Evolutionary conservation across 306 rosid species (phyloP).

Genomic region (Spatholobus suberectus): DNA sequence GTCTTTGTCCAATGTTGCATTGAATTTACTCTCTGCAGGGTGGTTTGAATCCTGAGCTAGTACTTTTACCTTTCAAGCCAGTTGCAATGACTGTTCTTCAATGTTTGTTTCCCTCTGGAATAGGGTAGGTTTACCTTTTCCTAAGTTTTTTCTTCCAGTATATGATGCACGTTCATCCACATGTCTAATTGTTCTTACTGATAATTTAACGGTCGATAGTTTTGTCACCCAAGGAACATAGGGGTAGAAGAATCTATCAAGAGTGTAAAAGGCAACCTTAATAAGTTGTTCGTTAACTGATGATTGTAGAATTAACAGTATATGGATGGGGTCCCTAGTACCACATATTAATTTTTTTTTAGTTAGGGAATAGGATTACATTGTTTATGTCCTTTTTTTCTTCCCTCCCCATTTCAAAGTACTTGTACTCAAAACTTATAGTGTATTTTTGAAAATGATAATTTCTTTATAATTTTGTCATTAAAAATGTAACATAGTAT

Average conservation of each 20-base stretch:
- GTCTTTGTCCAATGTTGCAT: conserved; percentile 15
- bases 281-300: not conserved
- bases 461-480: conserved; percentile 15
- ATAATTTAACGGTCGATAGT: not conserved
- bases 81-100: conserved; percentile 83
- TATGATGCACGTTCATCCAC: not conserved
- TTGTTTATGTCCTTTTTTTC: not conserved
- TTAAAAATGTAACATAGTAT: not conserved
- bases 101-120: conserved; percentile 78
- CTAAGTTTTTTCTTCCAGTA: not conserved
- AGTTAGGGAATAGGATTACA: not conserved
- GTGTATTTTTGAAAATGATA: not conserved
- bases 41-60: conserved; percentile 65
- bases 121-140: conserved; percentile 57
- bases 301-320: not conserved
- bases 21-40: conserved; percentile 53
- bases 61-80: conserved; percentile 83
- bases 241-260: not conserved
- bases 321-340: conserved; percentile 16
- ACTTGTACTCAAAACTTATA: not conserved
- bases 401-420: not conserved
- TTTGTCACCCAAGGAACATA: not conserved
- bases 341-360: not conserved
- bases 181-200: not conserved
- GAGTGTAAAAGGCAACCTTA: not conserved